Base-by-base conservation (phyloP, 352 stramenopile species). In the Elongisporangium senticosum region DNA sequence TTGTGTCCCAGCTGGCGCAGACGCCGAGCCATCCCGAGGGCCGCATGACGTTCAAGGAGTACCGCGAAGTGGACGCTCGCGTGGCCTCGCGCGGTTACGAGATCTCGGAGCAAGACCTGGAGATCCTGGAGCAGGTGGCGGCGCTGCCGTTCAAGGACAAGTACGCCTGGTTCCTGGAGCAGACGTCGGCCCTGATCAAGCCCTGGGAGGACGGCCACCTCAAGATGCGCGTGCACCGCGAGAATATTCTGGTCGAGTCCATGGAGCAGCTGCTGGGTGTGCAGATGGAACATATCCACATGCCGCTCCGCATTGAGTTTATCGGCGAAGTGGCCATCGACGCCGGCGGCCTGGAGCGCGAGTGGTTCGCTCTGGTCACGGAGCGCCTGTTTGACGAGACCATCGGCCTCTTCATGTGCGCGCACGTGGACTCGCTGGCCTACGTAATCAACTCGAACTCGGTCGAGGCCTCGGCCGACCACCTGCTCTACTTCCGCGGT, bases 401-500 rank as follows among this genome's bases (percentile, higher is more conserved):
- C 1, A 88, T 92, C 56, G 89, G 87, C 0, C 69, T 96, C 1
- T 97, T 96, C 62, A 89, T 89, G 80, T 90, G 79, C 55, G 79
- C 80, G 4, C 82, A 90, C 68, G 82, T 89, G 10, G 82, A 92
- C 56, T 90, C 84, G 20, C 61, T 89, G 17, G 78, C 78, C 51
- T 94, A 90, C 56, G 79, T 89, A 55, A 90, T 94, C 62, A 91
- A 93, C 68, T 75, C 80, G 14, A 91, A 91, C 68, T 90, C 82
- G 19, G 72, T 88, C 10, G 79, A 93, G 55, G 83, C 83, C 1
- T 90, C 81, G 60, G 93, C 96, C 1, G 86, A 99, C 64, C 96
- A 99, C 68, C 67, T 99, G 59, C 74, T 97, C n/a, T 99, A 98
- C 75, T 99, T 99, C 72, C 92, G 96, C 53, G 97, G 98, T 58